phyloP scores from a whole-genome alignment of 352 stramenopile species.

The Globisporangium polare region DNA sequence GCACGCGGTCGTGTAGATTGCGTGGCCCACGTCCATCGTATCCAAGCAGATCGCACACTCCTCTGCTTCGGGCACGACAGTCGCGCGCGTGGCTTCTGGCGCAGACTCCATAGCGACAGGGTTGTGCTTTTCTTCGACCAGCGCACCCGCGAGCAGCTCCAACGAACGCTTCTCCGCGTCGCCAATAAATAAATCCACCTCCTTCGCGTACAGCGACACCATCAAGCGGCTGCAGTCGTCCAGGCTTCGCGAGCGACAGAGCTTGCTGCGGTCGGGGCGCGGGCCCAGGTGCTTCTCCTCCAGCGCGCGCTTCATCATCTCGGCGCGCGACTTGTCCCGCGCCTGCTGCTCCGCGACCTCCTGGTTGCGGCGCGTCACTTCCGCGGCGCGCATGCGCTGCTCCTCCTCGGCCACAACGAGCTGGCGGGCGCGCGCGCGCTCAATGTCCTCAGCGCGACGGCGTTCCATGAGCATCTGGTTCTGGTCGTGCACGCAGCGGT shows the following conservation, averaged over 20 bases:
- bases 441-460: constrained; percentile 61
- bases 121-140: constrained; percentile 8
- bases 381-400: constrained; percentile 48
- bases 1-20: constrained; percentile 81
- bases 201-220: constrained; percentile 36
- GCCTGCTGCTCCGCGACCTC: constrained; percentile 39
- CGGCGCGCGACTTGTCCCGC: constrained; percentile 31
- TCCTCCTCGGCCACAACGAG: constrained; percentile 64
- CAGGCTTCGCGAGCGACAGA: constrained; percentile 43
- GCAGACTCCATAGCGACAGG: constrained; percentile 21
- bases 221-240: constrained; percentile 40
- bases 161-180: constrained; percentile 59
- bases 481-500: constrained; percentile 73
- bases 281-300: constrained; percentile 60
- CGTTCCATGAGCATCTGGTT: constrained; percentile 72
- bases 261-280: constrained; percentile 37
- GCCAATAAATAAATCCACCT: constrained; percentile 45
- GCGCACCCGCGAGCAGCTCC: constrained; percentile 24
- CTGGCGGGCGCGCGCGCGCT: constrained; percentile 68
- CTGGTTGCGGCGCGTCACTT: constrained; percentile 49
- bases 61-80: constrained; percentile 59
- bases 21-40: constrained; percentile 71
- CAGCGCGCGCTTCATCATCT: constrained; percentile 39
- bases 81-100: constrained; percentile 13
- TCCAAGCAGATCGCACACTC: constrained; percentile 86